Conservation (phyloP, 1,139 yeast species). For the Yamadazyma buinensis region DNA sequence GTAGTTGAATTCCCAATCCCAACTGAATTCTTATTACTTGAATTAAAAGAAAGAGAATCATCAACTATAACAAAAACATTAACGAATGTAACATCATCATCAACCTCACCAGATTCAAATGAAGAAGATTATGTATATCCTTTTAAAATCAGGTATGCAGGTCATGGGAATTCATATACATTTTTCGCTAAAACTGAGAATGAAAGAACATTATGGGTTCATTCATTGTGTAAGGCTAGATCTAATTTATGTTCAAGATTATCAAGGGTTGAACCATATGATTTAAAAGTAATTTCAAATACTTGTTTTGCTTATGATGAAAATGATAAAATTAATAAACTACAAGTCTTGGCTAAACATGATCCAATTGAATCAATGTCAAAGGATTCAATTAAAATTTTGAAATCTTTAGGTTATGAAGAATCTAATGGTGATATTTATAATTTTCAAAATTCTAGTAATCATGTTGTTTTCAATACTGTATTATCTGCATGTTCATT, state of each 20-base stretch:
- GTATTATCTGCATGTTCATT: constrained; percentile 28
- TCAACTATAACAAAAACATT: constrained; percentile 20
- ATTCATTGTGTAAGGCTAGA: constrained; percentile 53
- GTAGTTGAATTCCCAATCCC: constrained; percentile 61
- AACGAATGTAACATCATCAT: constrained; percentile 17
- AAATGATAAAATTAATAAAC: constrained; percentile 46
- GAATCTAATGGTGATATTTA: constrained; percentile 26
- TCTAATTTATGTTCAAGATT: constrained; percentile 45
- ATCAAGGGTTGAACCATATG: constrained; percentile 51
- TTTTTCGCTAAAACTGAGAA: constrained; percentile 51
- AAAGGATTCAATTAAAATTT: constrained; percentile 19
- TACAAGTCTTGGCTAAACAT: constrained; percentile 60
- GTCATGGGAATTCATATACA: constrained; percentile 47
- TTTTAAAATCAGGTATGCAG: constrained; percentile 42
- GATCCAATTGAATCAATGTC: constrained; percentile 58
- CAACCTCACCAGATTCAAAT: constrained; percentile 13
- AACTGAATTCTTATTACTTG: constrained; percentile 53
- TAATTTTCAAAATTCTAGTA: constrained; percentile 19
- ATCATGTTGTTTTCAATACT: constrained; percentile 25
- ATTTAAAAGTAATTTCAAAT: constrained; percentile 51
- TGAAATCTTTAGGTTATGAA: constrained; percentile 22
- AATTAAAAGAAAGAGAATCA: constrained; percentile 34
- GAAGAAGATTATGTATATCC: constrained; percentile 34
- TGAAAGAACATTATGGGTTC: constrained; percentile 62
- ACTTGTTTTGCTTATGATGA: constrained; percentile 64